A percentile compares a stretch with the other conserved stretches of the same genome.
phyloP scores from a whole-genome alignment of 306 rosid genomes.

The Cicer chorassanicum region DNA sequence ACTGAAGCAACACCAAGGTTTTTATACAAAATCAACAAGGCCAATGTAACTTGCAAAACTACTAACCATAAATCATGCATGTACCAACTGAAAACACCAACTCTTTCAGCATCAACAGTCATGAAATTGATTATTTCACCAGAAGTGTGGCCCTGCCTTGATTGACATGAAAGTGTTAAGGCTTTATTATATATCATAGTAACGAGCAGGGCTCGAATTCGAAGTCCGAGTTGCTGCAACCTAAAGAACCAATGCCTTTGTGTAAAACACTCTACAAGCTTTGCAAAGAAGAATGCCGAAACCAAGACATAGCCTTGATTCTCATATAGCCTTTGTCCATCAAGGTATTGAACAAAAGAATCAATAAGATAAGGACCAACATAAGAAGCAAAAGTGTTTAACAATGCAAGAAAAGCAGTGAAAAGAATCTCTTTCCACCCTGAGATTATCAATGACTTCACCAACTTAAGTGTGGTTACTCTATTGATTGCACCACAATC shows the following conservation, averaged over 20 bases:
- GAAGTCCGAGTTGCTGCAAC: conserved; percentile 52
- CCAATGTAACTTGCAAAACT: conserved; percentile 49
- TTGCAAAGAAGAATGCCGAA: conserved; percentile 52
- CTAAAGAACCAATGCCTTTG: conserved; percentile 56
- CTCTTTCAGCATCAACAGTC: conserved; percentile 63
- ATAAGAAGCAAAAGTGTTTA: conserved; percentile 53
- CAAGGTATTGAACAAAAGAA: conserved; percentile 56
- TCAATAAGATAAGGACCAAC: conserved; percentile 65
- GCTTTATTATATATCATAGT: conserved; percentile 49
- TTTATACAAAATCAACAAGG: conserved; percentile 55
- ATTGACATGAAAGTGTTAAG: conserved; percentile 51
- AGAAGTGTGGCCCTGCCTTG: conserved; percentile 54
- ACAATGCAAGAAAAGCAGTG: conserved; percentile 41
- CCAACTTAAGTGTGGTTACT: conserved; percentile 53
- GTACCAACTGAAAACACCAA: conserved; percentile 51
- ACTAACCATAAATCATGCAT: conserved; percentile 57
- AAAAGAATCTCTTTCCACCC: conserved; percentile 56
- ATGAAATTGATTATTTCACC: conserved; percentile 65
- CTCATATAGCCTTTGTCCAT: conserved; percentile 44
- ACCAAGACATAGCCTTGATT: conserved; percentile 56
- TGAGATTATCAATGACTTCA: conserved; percentile 42
- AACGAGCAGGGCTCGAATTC: conserved; percentile 50
- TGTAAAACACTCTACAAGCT: conserved; percentile 51
- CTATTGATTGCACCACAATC: conserved; percentile 50
- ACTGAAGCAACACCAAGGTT: conserved; percentile 61